Base-by-base conservation (phyloP, 2,329 filamentous ascomycete species). In the Fusarium scirpi region DNA sequence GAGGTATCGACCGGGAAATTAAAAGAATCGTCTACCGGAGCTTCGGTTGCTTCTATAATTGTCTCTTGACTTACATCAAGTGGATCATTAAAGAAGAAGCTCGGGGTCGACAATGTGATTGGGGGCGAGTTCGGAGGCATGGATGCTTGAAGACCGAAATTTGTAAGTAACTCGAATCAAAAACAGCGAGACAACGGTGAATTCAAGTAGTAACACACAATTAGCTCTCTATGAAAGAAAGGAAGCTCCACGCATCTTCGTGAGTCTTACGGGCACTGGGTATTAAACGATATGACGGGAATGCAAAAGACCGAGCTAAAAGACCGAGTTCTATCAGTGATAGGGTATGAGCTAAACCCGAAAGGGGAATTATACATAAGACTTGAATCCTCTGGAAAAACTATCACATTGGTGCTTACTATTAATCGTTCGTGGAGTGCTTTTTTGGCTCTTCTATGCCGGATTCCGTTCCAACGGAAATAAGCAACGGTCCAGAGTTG, bases 11-110 rank as follows among this genome's bases (percentile, higher is more conserved):
- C 40, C 24, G 47, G 18, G 12, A 62, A 44, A 41, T 45, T 45
- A 13, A 70, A 43, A 16, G 52, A 47, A 29, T 49, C 40, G n/a
- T 60, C 53, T 24, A 55, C 59, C 18, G 40, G 27, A 18, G 30
- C 60, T 43, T 38, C 34, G 34, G 43, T 29, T 27, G 27, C 44
- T 34, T 40, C 32, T 22, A 32, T 43, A 25, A 55, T 29, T 8
- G 18, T 51, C 24, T 38, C 60, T 9, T 69, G 65, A n/a, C 25
- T 59, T 53, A 43, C 62, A 46, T 57, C 66, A 11, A 66, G 30
- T 24, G 64, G 55, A 20, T 47, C 62, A 56, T 64, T 56, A 24
- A 71, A 69, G 29, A 71, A 69, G 56, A 71, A 69, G 45, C 65
- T 58, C 18, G 67, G 67, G 29, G 60, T 65, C 45, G 51, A 61